Conservation (phyloP, 176 grass and related monocot genomes). For the Carex parvula region DNA sequence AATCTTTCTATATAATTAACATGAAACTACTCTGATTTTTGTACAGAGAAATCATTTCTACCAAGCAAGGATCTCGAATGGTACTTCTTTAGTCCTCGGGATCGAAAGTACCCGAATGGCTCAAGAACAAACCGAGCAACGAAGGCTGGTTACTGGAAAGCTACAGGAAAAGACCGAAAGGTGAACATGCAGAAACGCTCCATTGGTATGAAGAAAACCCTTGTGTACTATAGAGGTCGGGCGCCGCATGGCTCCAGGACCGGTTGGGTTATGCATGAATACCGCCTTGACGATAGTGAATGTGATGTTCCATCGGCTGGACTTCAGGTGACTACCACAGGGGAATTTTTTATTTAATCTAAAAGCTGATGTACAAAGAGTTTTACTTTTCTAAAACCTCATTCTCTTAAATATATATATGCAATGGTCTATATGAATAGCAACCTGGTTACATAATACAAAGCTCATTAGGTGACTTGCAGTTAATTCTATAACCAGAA, state of each 20-base stretch:
- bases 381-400: neutral
- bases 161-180: constrained; percentile 88
- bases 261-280: constrained; percentile 99
- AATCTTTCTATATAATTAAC: constrained; percentile 3
- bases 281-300: constrained; percentile 91
- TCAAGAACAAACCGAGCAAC: constrained; percentile 97
- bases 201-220: constrained; percentile 91
- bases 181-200: constrained; percentile 71
- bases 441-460: neutral
- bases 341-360: neutral
- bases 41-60: constrained; percentile 92
- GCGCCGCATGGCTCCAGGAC: constrained; percentile 92
- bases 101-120: constrained; percentile 96
- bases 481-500: neutral
- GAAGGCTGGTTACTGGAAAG: constrained; percentile 96
- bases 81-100: constrained; percentile 99
- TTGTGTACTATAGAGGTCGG: constrained; percentile 91
- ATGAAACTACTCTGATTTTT: neutral
- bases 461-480: neutral
- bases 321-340: constrained; percentile 50
- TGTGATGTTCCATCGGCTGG: constrained; percentile 62
- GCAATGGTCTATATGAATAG: neutral
- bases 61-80: constrained; percentile 99
- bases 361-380: neutral
- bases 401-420: neutral